Evolutionary conservation across 306 rosid genomes (phyloP).

Genomic region (Acacia confusa): DNA sequence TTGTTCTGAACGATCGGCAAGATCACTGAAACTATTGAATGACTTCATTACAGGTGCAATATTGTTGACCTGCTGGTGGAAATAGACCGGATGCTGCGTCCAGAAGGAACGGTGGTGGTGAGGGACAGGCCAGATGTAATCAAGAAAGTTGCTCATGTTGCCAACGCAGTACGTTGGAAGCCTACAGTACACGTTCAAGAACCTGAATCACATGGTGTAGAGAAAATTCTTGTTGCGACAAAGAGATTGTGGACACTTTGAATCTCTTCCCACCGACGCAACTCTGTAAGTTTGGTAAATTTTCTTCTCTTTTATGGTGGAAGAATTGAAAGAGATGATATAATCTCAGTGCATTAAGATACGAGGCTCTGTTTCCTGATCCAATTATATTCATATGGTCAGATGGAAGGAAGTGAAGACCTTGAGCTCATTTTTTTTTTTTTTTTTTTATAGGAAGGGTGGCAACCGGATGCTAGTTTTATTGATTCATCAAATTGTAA

Average conservation of each 20-base stretch:
- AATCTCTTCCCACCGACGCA: slow-evolving; percentile 51
- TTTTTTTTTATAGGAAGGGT: slow-evolving; percentile 27
- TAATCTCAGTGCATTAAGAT: slow-evolving; percentile 43
- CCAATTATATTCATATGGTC: slow-evolving; percentile 45
- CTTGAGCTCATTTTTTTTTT: slow-evolving; percentile 39
- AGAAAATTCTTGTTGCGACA: slow-evolving; percentile 75
- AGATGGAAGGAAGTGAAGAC: slow-evolving; percentile 38
- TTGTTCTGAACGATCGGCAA: not conserved
- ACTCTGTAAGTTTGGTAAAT: slow-evolving; percentile 42
- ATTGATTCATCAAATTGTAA: slow-evolving; percentile 38
- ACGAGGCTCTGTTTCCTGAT: slow-evolving; percentile 43
- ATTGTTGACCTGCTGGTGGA: slow-evolving; percentile 94
- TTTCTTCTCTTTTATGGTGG: slow-evolving; percentile 25
- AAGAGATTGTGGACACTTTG: slow-evolving; percentile 72
- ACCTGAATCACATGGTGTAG: slow-evolving; percentile 73
- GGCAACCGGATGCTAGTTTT: slow-evolving; percentile 34
- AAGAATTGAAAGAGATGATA: slow-evolving; percentile 27
- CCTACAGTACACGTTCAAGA: slow-evolving; percentile 68
- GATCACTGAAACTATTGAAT: slow-evolving; percentile 8
- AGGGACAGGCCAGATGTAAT: slow-evolving; percentile 81
- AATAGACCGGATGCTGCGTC: slow-evolving; percentile 88
- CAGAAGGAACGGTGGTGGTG: slow-evolving; percentile 80
- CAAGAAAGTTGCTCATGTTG: slow-evolving; percentile 71
- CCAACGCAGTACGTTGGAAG: slow-evolving; percentile 73
- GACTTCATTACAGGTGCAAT: slow-evolving; percentile 64